phyloP scores from a whole-genome alignment of 208 protist species.

The Wallacemonas rigidus region DNA sequence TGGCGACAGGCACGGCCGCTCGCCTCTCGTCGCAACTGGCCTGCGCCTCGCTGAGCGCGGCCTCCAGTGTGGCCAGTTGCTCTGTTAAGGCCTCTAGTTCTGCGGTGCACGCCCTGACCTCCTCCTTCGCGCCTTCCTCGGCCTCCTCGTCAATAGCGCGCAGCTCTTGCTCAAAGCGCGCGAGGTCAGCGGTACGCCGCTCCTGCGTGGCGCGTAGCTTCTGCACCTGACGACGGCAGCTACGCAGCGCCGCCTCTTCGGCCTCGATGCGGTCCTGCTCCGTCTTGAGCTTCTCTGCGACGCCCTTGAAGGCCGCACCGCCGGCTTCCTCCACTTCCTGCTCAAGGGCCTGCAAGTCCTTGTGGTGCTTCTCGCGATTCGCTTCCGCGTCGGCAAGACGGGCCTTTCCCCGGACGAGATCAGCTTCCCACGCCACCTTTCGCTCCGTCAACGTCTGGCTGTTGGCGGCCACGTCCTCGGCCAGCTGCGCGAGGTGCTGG shows the following conservation, averaged over 20 bases:
- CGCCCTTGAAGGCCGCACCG: constrained; percentile 65
- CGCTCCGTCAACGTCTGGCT: constrained; percentile 27
- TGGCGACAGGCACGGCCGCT: constrained; percentile 55
- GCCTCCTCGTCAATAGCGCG: constrained; percentile 60
- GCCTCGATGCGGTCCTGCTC: constrained; percentile 71
- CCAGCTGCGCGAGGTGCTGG: constrained; percentile 38
- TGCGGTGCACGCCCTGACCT: constrained; percentile 46
- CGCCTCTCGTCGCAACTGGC: constrained; percentile 49
- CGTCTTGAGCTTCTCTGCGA: constrained; percentile 53
- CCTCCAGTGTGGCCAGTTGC: constrained; percentile 62
- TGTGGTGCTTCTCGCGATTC: constrained; percentile 37
- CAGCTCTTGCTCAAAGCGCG: constrained; percentile 65
- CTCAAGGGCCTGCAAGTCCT: constrained; percentile 69
- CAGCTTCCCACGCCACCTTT: constrained; percentile 28
- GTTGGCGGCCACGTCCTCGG: constrained; percentile 39
- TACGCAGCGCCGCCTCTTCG: constrained; percentile 71
- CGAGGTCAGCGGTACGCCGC: constrained; percentile 56
- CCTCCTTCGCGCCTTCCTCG: constrained; percentile 54
- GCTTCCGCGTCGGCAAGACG: constrained; percentile 45
- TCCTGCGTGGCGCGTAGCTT: constrained; percentile 77
- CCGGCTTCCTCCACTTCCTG: constrained; percentile 72
- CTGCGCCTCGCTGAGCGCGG: constrained; percentile 57
- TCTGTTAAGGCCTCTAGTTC: constrained; percentile 49
- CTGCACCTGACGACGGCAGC: constrained; percentile 63
- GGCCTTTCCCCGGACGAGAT: constrained; percentile 32